Base-by-base conservation (phyloP, 331 rosid genomes). In the Malus hybrid region DNA sequence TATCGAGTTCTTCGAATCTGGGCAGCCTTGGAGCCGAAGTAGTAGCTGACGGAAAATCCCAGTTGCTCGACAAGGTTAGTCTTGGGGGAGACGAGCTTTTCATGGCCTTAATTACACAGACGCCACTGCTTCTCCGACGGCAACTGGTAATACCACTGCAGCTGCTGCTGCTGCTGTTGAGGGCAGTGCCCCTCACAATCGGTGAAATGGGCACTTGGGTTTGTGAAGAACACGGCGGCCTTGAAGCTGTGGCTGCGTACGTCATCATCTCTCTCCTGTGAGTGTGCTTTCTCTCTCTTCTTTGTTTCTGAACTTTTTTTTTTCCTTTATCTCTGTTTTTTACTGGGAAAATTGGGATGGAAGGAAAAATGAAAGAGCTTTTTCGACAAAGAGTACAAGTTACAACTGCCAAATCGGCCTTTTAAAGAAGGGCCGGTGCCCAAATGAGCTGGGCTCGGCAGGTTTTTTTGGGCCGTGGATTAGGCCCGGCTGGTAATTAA, bases 1-100 rank as follows among this genome's bases (percentile, higher is more conserved):
- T 88, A 29, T 94, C 98, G 14, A 94, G 97, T 66, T 94, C 93
- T 77, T 91, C 97, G 72, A 94, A 79, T 73, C 83, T 86, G 70
- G 95, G 93, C 68, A 85, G 78, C 87, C 88, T 70, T 20, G 90
- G 86, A 57, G 92, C 62, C 32, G 96, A 70, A 46, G 80, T 72
- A 15, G 68, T 22, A 12, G 82, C 85, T 64, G 88, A 82, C 1
- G 62, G 72, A 13, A 65, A 26, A 71, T 81, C 82, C 98, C 98
- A 94, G 46, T 81, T 84, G 62, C 84, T 86, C 57, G 95, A 84
- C 79, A 94, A 79, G 79, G 95, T 90, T 56, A 33, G 61, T 48
- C 85, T 78, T 32, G 76, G 19, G 5, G 84, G 39, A 30, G 81
- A 75, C 29, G 78, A 80, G 64, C 30, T 64, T 28, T 75, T 44